phyloP scores from a whole-genome alignment of 805 yeast genomes.

The Debaryomyces maramus region DNA sequence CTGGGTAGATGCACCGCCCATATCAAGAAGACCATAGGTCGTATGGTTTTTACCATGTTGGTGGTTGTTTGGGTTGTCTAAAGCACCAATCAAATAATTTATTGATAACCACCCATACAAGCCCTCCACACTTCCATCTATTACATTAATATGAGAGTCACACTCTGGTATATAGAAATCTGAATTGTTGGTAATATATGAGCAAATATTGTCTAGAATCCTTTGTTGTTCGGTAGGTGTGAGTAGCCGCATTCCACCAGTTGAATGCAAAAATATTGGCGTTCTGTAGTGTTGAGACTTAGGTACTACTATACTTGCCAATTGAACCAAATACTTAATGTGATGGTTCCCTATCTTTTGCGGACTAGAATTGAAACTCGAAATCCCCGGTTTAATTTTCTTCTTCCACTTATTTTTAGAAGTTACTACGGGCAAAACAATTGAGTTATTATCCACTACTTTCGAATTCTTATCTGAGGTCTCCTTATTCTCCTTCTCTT shows the following conservation, averaged over 20 bases:
- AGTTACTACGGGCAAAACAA: conserved; percentile 29
- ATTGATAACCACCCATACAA: conserved; percentile 66
- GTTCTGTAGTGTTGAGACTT: conserved; percentile 59
- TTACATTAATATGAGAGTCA: conserved; percentile 53
- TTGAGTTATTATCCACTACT: not conserved
- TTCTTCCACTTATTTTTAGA: conserved; percentile 48
- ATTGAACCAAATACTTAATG: conserved; percentile 46
- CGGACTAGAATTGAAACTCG: conserved; percentile 49
- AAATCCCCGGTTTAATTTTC: conserved; percentile 58
- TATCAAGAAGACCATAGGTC: conserved; percentile 58
- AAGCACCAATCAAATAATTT: conserved; percentile 52
- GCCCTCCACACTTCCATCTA: conserved; percentile 68
- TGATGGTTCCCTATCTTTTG: conserved; percentile 54
- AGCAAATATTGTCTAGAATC: conserved; percentile 50
- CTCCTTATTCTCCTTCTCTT: conserved; percentile 3
- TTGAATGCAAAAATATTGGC: conserved; percentile 67
- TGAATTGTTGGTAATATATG: conserved; percentile 46
- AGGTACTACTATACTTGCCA: conserved; percentile 56
- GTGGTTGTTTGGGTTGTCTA: conserved; percentile 37
- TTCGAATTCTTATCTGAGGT: not conserved
- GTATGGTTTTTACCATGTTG: conserved; percentile 45
- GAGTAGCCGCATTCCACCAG: conserved; percentile 66
- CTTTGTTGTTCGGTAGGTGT: conserved; percentile 50
- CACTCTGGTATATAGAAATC: conserved; percentile 64
- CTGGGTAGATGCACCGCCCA: conserved; percentile 70